phyloP scores from a whole-genome alignment of 257 asterid species.

The Scutellaria baicalensis region DNA sequence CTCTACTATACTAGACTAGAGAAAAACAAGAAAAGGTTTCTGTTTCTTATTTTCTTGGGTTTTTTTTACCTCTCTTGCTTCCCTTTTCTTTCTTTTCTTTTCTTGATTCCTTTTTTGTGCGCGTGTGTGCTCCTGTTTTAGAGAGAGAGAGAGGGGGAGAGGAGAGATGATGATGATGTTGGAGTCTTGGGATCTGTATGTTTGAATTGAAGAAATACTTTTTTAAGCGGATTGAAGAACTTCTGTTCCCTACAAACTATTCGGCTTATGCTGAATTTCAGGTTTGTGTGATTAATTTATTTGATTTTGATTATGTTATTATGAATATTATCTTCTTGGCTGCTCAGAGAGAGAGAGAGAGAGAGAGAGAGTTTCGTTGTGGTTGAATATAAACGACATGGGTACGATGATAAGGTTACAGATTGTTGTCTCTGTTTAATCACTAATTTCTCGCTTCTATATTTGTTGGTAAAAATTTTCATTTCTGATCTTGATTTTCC shows the following conservation, averaged over 20 bases:
- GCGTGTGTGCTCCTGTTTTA: neutral
- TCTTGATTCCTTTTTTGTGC: neutral
- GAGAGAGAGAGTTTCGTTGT: neutral
- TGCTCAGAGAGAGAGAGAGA: neutral
- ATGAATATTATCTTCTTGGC: slow-evolving; percentile 2
- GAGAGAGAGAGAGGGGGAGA: slow-evolving; percentile 7
- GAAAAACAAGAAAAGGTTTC: neutral
- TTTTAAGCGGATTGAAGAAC: slow-evolving; percentile 36
- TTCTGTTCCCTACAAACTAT: slow-evolving; percentile 38
- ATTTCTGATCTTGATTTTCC: neutral
- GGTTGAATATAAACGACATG: slow-evolving; percentile 17
- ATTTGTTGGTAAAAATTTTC: neutral
- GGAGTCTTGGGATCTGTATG: slow-evolving; percentile 48
- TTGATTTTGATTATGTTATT: slow-evolving; percentile 16
- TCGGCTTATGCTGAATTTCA: slow-evolving; percentile 37
- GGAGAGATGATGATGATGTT: slow-evolving; percentile 14
- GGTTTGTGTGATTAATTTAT: slow-evolving; percentile 21
- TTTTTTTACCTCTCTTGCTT: neutral
- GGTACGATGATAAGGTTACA: slow-evolving; percentile 12
- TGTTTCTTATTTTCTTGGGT: neutral
- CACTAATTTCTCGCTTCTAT: no score
- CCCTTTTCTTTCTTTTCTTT: neutral
- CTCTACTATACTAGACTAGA: slow-evolving; percentile 15
- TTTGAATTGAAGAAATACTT: slow-evolving; percentile 27
- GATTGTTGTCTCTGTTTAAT: neutral